Conservation (phyloP, 805 yeast genomes). For the Lipomyces kockii region DNA sequence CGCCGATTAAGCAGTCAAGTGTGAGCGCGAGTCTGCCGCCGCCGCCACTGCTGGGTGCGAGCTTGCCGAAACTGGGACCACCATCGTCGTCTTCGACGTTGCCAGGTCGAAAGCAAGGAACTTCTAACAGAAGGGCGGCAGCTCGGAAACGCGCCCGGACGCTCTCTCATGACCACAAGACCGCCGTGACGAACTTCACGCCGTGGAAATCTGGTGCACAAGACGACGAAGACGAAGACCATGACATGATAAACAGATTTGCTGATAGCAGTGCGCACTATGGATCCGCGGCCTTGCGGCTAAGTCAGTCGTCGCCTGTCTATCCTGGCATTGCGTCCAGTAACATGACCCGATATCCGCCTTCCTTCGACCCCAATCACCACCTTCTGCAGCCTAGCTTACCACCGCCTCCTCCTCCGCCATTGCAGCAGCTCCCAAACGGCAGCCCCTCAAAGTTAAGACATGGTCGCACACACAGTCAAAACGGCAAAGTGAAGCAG, state of each 20-base stretch:
- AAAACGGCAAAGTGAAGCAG: slow-evolving; percentile 14
- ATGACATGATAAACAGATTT: slow-evolving; percentile 8
- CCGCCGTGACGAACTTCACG: slow-evolving; percentile 15
- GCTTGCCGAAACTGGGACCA: background rate
- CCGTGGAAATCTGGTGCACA: slow-evolving; percentile 20
- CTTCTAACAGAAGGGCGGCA: background rate
- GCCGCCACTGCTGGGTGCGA: background rate
- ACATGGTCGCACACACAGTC: slow-evolving; percentile 9
- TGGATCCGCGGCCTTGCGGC: slow-evolving; percentile 20
- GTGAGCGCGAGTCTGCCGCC: background rate
- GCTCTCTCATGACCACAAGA: slow-evolving; percentile 18
- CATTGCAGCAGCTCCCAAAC: slow-evolving; percentile 16
- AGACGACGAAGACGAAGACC: slow-evolving; percentile 13
- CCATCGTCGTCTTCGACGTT: background rate
- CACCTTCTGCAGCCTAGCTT: background rate
- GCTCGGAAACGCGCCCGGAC: slow-evolving; percentile 26
- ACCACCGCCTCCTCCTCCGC: slow-evolving; percentile 6
- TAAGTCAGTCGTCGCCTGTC: slow-evolving; percentile 34
- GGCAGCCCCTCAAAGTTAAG: slow-evolving; percentile 16
- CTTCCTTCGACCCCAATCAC: background rate
- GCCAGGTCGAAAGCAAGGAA: background rate
- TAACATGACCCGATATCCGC: slow-evolving; percentile 5
- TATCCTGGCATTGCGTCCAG: slow-evolving; percentile 27
- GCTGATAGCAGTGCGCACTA: background rate
- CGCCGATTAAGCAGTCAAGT: slow-evolving; percentile 2